Evolutionary conservation across 1,284 basidiomycete species (phyloP).

Genomic region (Lentinula novae-zelandiae): DNA sequence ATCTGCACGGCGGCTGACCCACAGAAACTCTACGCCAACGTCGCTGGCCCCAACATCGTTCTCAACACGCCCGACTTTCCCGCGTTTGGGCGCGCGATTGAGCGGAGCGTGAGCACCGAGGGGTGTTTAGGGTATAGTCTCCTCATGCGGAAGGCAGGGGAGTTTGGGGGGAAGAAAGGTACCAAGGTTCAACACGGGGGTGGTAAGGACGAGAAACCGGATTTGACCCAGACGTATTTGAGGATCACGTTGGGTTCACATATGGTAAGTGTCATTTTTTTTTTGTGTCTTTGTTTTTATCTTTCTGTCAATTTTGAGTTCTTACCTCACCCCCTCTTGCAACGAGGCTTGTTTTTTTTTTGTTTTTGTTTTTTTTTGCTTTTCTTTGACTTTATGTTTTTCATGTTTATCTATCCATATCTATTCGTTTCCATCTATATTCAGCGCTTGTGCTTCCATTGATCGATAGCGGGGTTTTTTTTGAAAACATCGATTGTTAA

Average conservation of each 20-base stretch:
- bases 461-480: no score
- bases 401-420: background rate
- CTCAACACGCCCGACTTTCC: slow-evolving; percentile 19
- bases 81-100: slow-evolving; percentile 20
- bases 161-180: slow-evolving; percentile 10
- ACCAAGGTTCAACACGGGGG: slow-evolving; percentile 14
- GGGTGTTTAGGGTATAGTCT: slow-evolving; percentile 15
- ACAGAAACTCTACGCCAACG: slow-evolving; percentile 20
- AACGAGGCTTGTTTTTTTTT: no score
- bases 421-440: background rate
- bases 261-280: background rate
- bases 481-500: no score
- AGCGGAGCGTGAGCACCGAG: slow-evolving; percentile 19
- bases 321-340: background rate
- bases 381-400: background rate
- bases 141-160: slow-evolving; percentile 9
- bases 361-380: background rate
- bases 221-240: slow-evolving; percentile 17
- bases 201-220: background rate
- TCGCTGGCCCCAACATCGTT: slow-evolving; percentile 17
- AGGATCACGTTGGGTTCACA: slow-evolving; percentile 20
- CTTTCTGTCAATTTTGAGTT: background rate
- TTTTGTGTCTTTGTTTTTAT: background rate
- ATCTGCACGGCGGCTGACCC: background rate
- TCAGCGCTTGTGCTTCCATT: no score